Conservation (phyloP, 129 eudicot species). For the Erigeron canadensis region DNA sequence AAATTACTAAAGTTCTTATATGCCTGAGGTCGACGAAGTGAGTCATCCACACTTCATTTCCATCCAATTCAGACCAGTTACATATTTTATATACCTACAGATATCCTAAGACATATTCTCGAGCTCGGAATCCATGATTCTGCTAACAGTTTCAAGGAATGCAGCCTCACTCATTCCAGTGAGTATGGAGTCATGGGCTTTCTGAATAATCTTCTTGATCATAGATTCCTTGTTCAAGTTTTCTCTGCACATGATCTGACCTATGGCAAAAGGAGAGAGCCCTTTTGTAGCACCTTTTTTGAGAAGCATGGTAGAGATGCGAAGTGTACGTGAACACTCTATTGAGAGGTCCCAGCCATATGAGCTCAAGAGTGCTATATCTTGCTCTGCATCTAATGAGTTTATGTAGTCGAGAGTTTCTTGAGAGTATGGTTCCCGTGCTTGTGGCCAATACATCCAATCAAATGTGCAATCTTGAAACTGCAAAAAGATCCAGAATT, state of each 20-base stretch:
- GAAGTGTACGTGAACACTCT: constrained; percentile 52
- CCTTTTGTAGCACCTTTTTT: constrained; percentile 65
- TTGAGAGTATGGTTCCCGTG: constrained; percentile 50
- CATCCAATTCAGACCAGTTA: constrained; percentile 18
- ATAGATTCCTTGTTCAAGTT: constrained; percentile 54
- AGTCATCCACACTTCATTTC: constrained; percentile 20
- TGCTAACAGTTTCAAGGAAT: constrained; percentile 46
- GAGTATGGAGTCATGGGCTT: constrained; percentile 49
- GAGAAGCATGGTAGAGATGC: constrained; percentile 65
- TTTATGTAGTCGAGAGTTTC: constrained; percentile 50
- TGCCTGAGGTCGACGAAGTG: constrained; percentile 18
- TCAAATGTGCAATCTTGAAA: constrained; percentile 74
- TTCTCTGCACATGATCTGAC: constrained; percentile 70
- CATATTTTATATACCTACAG: constrained; percentile 19
- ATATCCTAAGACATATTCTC: constrained; percentile 28
- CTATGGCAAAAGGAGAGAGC: constrained; percentile 55
- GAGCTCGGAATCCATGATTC: constrained; percentile 55
- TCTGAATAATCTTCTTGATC: constrained; percentile 55
- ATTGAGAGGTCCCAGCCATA: constrained; percentile 56
- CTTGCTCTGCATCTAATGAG: constrained; percentile 57
- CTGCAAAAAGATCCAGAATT: constrained; percentile 31
- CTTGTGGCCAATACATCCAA: constrained; percentile 82
- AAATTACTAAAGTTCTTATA: not conserved
- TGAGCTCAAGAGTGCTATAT: constrained; percentile 50
- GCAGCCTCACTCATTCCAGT: constrained; percentile 49